Evolutionary conservation across 768 basidiomycete genomes (phyloP), one percentile per base, ranked within the genome.

Genomic region (Suillus discolor): DNA sequence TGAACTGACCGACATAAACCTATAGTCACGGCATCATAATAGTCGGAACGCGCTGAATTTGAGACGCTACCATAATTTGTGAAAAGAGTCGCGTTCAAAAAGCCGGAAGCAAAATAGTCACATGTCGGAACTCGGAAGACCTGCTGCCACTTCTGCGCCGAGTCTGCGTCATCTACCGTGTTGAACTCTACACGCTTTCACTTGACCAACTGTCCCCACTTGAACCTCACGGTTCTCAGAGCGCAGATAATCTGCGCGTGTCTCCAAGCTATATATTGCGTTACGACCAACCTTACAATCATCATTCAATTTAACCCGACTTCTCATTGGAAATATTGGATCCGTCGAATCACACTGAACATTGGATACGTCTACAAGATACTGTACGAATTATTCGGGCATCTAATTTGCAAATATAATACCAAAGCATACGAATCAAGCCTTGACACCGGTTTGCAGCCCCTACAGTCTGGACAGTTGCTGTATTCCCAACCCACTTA

Each of bases 61-160:
- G 42, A 44, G 18, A 18, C 20, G 20, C 44, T 20, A 20, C 44
- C 20, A 4, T 44, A 8, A 45, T 45, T 11, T 20, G 20, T n/a
- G 49, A 49, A 23, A 49, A 18, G 8, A 38, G 36, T 38, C 36
- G 36, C 36, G 36, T 38, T 38, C n/a, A n/a, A n/a, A 11, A 38
- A 38, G 39, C 39, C 39, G 39, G 39, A 41, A 41, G 39, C 39
- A 41, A 51, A 55, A 20, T 12, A 11, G 28, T 34, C 18, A 13
- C 20, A 55, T 36, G 18, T 60, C 59, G 59, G 39, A 20, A 60
- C 20, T 42, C 59, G 59, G 59, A 42, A 41, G 25, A 28, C 23
- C 5, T 38, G 13, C 57, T 39, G 57, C 36, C 57, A 59, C 57
- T 59, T 20, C 47, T 23, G 15, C 4, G n/a, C n/a, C n/a, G 7